Evolutionary conservation across 495 filamentous ascomycete genomes (phyloP), one percentile per base, ranked within the genome.

Genomic region (Penicillium psychrofluorescens): DNA sequence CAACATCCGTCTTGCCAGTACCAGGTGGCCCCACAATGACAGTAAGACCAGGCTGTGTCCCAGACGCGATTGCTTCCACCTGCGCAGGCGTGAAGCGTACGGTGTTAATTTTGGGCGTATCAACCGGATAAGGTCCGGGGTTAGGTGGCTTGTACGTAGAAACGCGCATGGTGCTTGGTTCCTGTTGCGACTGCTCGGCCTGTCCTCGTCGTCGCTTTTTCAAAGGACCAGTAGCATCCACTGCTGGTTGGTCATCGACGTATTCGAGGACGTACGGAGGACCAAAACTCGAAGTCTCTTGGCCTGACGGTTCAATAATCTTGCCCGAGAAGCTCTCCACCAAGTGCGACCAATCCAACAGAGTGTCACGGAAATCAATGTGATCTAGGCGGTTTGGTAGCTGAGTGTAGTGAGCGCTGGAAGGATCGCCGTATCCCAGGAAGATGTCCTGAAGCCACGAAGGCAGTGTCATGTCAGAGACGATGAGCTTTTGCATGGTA

Each of bases 1-100:
- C 89, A 43, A 99, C 94, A 64, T 99, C 92, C 27, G 92, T 99
- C 69, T 99, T 99, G 45, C 92, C 92, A 3, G 92, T 99, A 11
- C 92, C 92, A 8, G 92, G 92, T 34, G 92, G 92, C 0, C 92
- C 92, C 44, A 97, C 89, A 46, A 99, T 86, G 49, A 99, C 78
- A 9, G 90, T 95, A 36, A 99, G 76, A 10, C 92, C 92, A 11
- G 92, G 94, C 53, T 99, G 95, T 16, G 84, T 92, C 13, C 92
- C 92, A 30, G 92, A 96, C 34, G 81, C 77, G 48, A 99, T 95
- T 35, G 92, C 92, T 55, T 95, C 86, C 35, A 94, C 78, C 61
- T 99, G 92, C 4, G 84, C 75, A 22, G 94, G 81, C 2, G 92
- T 99, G 63, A 97, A 99, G 15, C 85, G 84, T 34, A 97, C 76